Conservation (phyloP, 2,329 filamentous ascomycete species). For the Ophiostoma montium region DNA sequence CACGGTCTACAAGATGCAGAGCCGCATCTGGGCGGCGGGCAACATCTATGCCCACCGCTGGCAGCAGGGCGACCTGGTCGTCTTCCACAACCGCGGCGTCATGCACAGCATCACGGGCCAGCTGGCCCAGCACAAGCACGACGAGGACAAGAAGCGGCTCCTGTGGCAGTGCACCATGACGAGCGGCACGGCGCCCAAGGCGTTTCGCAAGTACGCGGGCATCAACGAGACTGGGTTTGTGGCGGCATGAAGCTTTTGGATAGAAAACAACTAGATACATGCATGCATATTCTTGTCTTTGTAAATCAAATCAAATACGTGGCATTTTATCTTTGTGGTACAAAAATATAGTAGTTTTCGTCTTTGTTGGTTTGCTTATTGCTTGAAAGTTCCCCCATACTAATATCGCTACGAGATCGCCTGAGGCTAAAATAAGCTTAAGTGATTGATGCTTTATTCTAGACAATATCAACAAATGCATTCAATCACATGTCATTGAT, state of each 20-base stretch:
- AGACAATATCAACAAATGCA: too few relatives aligned
- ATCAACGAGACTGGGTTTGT: constrained; percentile 12
- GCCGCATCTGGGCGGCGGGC: constrained; percentile 31
- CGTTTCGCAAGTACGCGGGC: constrained; percentile 7
- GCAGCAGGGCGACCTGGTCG: constrained; percentile 60
- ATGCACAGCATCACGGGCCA: constrained; percentile 64
- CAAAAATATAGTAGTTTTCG: too few relatives aligned
- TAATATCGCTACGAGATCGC: too few relatives aligned
- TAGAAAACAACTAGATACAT: too few relatives aligned
- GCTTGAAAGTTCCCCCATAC: too few relatives aligned
- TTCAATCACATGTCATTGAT: too few relatives aligned
- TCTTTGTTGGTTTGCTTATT: too few relatives aligned
- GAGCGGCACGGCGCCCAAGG: constrained; percentile 9
- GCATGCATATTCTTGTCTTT: too few relatives aligned
- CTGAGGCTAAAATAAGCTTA: background rate
- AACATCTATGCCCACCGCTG: constrained; percentile 63
- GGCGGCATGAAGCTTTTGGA: background rate
- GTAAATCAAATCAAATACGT: background rate
- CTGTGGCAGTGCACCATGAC: constrained; percentile 64
- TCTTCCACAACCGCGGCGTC: constrained; percentile 67
- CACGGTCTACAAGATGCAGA: constrained; percentile 8
- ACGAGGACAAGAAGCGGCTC: constrained; percentile 53
- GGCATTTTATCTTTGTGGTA: too few relatives aligned
- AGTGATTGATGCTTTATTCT: background rate
- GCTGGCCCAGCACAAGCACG: constrained; percentile 31